Percentiles rank a stretch among this genome's conserved stretches.
Conservation (phyloP, 2,329 filamentous ascomycete genomes). For the Beauveria asiatica region DNA sequence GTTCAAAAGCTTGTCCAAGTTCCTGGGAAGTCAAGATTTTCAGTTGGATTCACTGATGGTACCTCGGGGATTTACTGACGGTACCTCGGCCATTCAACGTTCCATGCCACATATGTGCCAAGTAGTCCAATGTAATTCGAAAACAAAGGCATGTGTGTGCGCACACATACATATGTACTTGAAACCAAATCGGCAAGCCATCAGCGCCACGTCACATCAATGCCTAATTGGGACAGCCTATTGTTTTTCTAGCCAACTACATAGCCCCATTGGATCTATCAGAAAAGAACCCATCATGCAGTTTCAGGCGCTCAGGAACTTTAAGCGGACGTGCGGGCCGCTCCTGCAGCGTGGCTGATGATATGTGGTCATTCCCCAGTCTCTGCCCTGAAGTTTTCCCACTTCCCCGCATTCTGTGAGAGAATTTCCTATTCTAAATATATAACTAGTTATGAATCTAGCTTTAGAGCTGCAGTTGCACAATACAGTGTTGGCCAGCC, state of each 20-base stretch:
- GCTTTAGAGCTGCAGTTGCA: not conserved
- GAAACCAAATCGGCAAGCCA: not conserved
- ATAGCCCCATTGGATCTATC: too few species aligned
- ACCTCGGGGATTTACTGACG: not conserved
- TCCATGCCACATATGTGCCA: not conserved
- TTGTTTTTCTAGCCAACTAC: too few species aligned
- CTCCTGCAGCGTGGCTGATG: not conserved
- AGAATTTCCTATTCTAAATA: not conserved
- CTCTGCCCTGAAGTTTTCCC: not conserved
- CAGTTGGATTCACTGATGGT: not conserved
- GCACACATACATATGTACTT: conserved; percentile 5
- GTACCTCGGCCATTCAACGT: not conserved
- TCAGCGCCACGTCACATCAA: not conserved
- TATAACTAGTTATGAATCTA: too few species aligned
- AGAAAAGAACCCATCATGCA: not conserved
- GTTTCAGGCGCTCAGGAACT: not conserved
- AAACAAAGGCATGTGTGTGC: not conserved
- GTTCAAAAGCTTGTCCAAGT: not conserved
- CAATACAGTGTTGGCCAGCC: not conserved
- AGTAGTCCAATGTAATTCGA: not conserved
- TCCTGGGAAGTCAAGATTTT: not conserved
- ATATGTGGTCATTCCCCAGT: not conserved
- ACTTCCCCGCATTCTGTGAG: not conserved
- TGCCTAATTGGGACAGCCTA: not conserved
- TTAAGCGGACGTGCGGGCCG: not conserved